Percentiles rank a stretch among this genome's conserved stretches.
Conservation (phyloP, 2,329 filamentous ascomycete species). For the Graphium sp. region DNA sequence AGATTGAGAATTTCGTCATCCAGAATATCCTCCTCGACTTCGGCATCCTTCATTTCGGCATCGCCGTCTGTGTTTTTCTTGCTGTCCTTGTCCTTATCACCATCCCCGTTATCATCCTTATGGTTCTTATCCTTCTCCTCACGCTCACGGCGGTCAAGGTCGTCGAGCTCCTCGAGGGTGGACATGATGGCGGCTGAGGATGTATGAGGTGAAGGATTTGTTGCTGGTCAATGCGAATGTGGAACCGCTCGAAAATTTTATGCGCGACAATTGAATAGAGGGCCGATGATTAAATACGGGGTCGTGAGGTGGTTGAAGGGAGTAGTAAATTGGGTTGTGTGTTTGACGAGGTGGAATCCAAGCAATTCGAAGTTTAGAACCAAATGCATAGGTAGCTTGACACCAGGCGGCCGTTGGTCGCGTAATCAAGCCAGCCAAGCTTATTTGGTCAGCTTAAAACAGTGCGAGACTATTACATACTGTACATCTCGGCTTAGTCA, state of each 20-base stretch:
- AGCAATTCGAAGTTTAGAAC: no score
- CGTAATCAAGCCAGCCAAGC: no score
- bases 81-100: slow-evolving; percentile 11
- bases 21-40: slow-evolving; percentile 58
- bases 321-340: neutral
- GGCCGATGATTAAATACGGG: no score
- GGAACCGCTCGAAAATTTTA: no score
- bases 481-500: no score
- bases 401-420: no score
- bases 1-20: slow-evolving; percentile 88
- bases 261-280: no score
- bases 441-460: no score
- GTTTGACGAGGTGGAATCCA: neutral
- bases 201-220: neutral
- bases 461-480: no score
- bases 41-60: slow-evolving; percentile 81
- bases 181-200: slow-evolving; percentile 43
- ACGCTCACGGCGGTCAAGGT: slow-evolving; percentile 66
- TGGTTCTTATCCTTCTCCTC: slow-evolving; percentile 41
- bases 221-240: no score
- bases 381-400: no score
- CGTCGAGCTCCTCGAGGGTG: slow-evolving; percentile 81
- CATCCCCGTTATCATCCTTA: slow-evolving; percentile 17
- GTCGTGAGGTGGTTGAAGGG: no score
- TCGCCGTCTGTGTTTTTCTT: slow-evolving; percentile 54